Evolutionary conservation across 1,284 basidiomycete species (phyloP).

Genomic region (Ganoderma lingzhi): DNA sequence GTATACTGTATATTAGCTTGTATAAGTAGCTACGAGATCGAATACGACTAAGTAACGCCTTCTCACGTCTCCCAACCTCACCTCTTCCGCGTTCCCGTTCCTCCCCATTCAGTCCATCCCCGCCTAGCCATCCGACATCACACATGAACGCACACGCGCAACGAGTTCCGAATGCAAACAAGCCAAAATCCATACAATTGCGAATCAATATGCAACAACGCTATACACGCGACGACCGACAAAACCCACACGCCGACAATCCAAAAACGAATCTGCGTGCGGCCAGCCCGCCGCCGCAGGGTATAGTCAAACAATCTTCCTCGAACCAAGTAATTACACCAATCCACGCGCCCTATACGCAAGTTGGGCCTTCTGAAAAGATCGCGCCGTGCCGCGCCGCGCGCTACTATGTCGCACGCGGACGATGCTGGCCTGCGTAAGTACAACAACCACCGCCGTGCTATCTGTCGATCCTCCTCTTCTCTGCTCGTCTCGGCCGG

Average conservation of each 20-base stretch:
- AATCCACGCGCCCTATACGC: background rate
- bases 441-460: background rate
- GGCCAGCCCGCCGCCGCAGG: conserved; percentile 4
- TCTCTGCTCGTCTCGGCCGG: conserved; percentile 21
- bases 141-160: background rate
- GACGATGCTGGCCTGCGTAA: background rate
- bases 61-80: conserved; percentile 5
- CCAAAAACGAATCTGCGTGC: conserved; percentile 4
- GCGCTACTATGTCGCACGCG: background rate
- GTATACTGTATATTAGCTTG: conserved; percentile 4
- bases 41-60: conserved; percentile 10
- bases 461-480: conserved; percentile 15
- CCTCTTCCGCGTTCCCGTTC: background rate
- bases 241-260: conserved; percentile 5
- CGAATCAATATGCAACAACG: conserved; percentile 12
- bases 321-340: background rate
- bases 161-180: conserved; percentile 6
- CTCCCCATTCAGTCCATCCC: background rate
- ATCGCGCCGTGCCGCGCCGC: background rate
- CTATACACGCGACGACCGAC: conserved; percentile 8
- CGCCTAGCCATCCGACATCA: background rate
- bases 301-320: conserved; percentile 6
- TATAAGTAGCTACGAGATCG: conserved; percentile 6
- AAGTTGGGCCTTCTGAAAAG: background rate
- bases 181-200: conserved; percentile 21